phyloP scores from a whole-genome alignment of 2,329 filamentous ascomycete species.

The Aspergillus awamori region DNA sequence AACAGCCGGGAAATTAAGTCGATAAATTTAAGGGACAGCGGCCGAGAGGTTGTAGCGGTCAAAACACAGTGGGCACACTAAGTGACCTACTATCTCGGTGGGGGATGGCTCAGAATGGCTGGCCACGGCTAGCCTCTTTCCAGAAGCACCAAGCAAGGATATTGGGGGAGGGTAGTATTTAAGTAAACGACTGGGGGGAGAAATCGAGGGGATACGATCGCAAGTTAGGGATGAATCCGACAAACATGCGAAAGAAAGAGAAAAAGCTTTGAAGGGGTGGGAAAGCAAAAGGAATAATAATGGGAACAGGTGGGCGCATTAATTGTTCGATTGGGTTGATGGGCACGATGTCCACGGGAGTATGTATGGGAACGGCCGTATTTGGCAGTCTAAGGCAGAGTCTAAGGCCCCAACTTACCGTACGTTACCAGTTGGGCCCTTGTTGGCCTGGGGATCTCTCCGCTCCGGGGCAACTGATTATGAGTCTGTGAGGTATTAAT shows the following conservation, averaged over 20 bases:
- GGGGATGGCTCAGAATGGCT: constrained; percentile 15
- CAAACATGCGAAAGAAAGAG: constrained; percentile 8
- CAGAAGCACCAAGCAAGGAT: constrained; percentile 8
- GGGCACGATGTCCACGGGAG: neutral
- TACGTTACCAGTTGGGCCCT: neutral
- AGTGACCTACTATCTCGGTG: constrained; percentile 15
- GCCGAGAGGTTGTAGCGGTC: constrained; percentile 29
- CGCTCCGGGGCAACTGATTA: neutral
- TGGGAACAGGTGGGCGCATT: constrained; percentile 5
- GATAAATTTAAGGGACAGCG: constrained; percentile 28
- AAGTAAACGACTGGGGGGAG: neutral
- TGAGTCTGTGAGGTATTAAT: neutral
- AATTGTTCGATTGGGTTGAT: constrained; percentile 5
- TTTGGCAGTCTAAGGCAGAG: neutral
- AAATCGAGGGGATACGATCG: constrained; percentile 7
- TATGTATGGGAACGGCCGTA: neutral
- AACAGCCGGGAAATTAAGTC: constrained; percentile 30
- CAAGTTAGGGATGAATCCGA: constrained; percentile 18
- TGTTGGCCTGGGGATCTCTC: constrained; percentile 8
- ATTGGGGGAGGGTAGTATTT: neutral
- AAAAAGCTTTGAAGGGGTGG: neutral
- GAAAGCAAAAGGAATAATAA: neutral
- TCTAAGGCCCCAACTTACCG: neutral
- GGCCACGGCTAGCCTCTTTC: constrained; percentile 17
- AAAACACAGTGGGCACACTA: constrained; percentile 30